Conservation (phyloP, 163 green algal genomes). For the Scenedesmus sp. region DNA sequence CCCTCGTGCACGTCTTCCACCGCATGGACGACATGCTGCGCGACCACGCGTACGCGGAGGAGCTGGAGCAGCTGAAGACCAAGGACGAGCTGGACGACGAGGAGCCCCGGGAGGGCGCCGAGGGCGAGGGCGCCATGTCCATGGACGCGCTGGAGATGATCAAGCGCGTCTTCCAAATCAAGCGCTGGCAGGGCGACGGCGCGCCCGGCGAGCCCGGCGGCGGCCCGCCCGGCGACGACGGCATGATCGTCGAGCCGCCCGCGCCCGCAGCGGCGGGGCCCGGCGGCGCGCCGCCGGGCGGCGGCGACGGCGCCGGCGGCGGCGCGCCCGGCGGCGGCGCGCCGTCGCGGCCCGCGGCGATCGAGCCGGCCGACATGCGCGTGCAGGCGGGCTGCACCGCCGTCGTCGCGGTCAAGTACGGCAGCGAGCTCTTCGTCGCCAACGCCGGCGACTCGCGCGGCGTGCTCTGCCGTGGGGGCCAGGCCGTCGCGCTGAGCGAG, state of each 20-base stretch:
- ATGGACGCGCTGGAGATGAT: conserved; percentile 71
- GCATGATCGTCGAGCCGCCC: neutral
- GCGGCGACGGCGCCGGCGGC: neutral
- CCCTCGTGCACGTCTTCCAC: conserved; percentile 82
- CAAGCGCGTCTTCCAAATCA: conserved; percentile 71
- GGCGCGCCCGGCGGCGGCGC: neutral
- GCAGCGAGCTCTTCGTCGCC: conserved; percentile 76
- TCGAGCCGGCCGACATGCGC: conserved; percentile 51
- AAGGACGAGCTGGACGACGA: conserved; percentile 60
- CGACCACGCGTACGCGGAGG: conserved; percentile 58
- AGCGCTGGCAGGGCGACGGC: conserved; percentile 53
- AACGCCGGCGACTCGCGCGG: conserved; percentile 87
- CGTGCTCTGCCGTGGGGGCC: conserved; percentile 68
- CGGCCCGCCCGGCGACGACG: neutral
- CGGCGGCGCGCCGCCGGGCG: neutral
- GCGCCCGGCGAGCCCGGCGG: neutral
- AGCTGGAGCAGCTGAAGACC: conserved; percentile 66
- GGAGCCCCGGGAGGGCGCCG: conserved; percentile 45
- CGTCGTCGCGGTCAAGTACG: conserved; percentile 74
- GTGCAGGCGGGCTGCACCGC: conserved; percentile 91
- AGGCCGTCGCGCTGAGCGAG: conserved; percentile 72
- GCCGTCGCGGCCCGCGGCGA: neutral
- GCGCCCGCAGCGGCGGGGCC: neutral
- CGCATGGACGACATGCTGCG: conserved; percentile 84
- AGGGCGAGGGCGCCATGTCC: conserved; percentile 23